Conservation (phyloP, 139 green algal genomes). For the Haematococcus sp. region DNA sequence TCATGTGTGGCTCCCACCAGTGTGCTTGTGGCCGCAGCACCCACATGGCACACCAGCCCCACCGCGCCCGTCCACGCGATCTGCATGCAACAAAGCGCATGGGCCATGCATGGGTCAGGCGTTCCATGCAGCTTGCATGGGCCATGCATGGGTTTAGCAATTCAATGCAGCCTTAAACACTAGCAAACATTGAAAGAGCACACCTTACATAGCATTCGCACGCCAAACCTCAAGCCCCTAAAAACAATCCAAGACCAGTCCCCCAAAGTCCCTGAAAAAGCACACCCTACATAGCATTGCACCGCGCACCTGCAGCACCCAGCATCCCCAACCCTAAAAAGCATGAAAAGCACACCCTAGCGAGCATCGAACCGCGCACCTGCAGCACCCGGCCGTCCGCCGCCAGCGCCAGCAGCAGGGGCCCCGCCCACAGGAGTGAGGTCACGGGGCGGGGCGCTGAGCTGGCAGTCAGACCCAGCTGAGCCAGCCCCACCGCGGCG, state of each 20-base stretch:
- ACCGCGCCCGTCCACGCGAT: conserved; percentile 43
- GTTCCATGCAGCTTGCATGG: no score
- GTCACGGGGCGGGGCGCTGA: conserved; percentile 33
- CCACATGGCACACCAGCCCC: conserved; percentile 27
- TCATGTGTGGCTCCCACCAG: conserved; percentile 43
- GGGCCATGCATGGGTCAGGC: no score
- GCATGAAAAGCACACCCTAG: not conserved
- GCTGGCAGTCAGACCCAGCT: not conserved
- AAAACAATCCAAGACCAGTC: conserved; percentile 16
- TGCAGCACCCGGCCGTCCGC: conserved; percentile 37
- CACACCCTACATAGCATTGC: no score
- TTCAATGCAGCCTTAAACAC: no score
- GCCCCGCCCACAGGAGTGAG: conserved; percentile 45
- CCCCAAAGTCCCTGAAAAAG: not conserved
- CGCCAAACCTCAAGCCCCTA: no score
- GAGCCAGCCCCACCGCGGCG: conserved; percentile 13
- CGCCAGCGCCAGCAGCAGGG: conserved; percentile 37
- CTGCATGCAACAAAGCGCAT: conserved; percentile 20
- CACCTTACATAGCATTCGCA: no score
- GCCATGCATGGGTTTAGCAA: no score
- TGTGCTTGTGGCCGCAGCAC: conserved; percentile 11
- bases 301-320: conserved; percentile 28
- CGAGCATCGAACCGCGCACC: conserved; percentile 2
- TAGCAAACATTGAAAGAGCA: no score
- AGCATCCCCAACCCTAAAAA: not conserved